Percentiles rank a stretch among this genome's conserved stretches.
Conservation (phyloP, 345 rosid genomes). For the Triadica sebifera region DNA sequence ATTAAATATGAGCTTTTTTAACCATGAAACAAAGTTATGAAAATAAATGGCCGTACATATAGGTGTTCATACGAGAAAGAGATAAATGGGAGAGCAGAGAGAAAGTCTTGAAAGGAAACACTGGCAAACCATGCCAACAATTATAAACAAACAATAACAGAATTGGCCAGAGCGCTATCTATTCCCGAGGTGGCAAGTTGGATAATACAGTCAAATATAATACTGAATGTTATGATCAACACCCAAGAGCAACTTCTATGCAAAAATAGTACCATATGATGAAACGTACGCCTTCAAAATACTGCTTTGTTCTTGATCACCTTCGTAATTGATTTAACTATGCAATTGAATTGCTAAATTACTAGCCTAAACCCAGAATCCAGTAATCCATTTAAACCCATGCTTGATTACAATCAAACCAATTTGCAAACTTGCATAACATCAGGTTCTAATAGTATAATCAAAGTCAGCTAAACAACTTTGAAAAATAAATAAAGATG, state of each 20-base stretch:
- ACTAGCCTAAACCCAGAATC: not conserved
- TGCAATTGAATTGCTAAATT: not conserved
- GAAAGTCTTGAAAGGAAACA: not conserved
- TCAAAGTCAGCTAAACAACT: not conserved
- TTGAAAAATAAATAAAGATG: not conserved
- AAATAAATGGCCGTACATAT: not conserved
- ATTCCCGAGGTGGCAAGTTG: not conserved
- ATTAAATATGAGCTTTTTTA: too few species aligned
- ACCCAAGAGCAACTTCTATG: not conserved
- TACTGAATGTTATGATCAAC: not conserved
- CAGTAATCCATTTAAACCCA: not conserved
- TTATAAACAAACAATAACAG: not conserved
- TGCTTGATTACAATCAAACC: not conserved
- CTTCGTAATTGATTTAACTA: not conserved
- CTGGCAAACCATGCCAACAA: not conserved
- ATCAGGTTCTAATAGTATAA: not conserved
- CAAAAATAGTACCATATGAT: not conserved
- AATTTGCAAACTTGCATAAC: not conserved
- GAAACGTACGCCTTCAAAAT: too few species aligned
- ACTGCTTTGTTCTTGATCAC: not conserved
- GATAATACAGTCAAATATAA: not conserved
- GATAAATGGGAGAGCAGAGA: too few species aligned
- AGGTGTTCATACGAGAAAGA: not conserved
- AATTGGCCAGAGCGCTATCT: not conserved
- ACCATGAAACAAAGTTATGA: not conserved